Conservation (phyloP, 2,329 filamentous ascomycete species). For the Monosporascus ibericus region DNA sequence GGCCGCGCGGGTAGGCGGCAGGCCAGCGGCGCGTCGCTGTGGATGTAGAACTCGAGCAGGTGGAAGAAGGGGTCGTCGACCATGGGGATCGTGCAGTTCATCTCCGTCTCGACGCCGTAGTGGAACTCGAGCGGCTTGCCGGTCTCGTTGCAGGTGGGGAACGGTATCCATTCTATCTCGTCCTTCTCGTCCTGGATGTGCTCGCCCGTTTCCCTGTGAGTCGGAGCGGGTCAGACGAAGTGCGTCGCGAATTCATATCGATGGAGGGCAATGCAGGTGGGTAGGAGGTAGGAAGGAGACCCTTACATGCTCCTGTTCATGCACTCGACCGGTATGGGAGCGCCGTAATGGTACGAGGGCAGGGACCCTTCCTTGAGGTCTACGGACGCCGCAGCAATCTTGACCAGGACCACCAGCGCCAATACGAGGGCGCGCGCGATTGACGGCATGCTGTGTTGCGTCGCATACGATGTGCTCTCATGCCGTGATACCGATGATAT, state of each 20-base stretch:
- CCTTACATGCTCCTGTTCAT: slow-evolving; percentile 68
- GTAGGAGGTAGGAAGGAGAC: neutral
- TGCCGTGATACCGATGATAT: slow-evolving; percentile 6
- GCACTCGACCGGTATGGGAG: slow-evolving; percentile 63
- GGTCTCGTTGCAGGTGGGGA: slow-evolving; percentile 87
- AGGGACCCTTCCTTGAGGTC: slow-evolving; percentile 34
- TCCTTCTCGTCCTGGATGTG: slow-evolving; percentile 77
- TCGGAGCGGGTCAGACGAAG: neutral
- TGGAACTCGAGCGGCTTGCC: slow-evolving; percentile 72
- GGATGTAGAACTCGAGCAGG: slow-evolving; percentile 93
- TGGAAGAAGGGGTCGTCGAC: slow-evolving; percentile 78
- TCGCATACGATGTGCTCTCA: slow-evolving; percentile 1
- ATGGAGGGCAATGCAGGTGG: neutral
- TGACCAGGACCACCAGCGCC: slow-evolving; percentile 9
- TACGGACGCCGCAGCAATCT: slow-evolving; percentile 12
- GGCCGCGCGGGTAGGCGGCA: slow-evolving; percentile 85
- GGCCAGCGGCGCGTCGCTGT: slow-evolving; percentile 87
- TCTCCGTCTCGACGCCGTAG: slow-evolving; percentile 76
- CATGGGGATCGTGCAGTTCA: slow-evolving; percentile 78
- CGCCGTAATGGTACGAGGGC: slow-evolving; percentile 61
- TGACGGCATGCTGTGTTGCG: slow-evolving; percentile 14
- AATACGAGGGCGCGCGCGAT: slow-evolving; percentile 12
- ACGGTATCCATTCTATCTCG: slow-evolving; percentile 87
- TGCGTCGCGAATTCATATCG: neutral
- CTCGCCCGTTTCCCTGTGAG: slow-evolving; percentile 72